Base-by-base conservation (phyloP, 257 asterid species). In the Penstemon eatonii region DNA sequence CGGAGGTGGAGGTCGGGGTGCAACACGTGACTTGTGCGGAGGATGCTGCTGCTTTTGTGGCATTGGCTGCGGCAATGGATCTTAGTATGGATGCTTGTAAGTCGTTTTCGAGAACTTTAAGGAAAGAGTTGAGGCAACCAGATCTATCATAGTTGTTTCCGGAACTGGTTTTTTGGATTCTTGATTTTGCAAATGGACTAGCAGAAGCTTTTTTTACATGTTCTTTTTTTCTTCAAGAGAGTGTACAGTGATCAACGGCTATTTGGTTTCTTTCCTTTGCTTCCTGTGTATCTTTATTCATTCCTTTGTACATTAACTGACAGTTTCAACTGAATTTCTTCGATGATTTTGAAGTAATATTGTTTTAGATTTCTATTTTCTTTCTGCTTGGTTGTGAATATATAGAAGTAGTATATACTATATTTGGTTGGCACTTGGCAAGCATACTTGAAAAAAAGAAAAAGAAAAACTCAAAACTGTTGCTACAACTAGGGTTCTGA, bases 31-130 rank as follows among this genome's bases (percentile, higher is more conserved):
- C 81, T 7, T 94, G 99, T 87, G 67, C 96, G 3, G 99, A 91
- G 90, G 99, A 91, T 47, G 99, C 97, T 0, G 99, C 99, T 3
- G 96, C 87, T 1, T 94, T 91, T 5, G 98, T 94, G 76, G 99
- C 99, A 2, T 68, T 94, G 80, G 96, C 99, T 0, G 98, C 96
- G 3, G 99, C 99, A 1, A 76, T 94, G 91, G 96, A 91, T 73
- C 80, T 91, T 1, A 94, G 98, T 71, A 81, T 94, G 90, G 99
- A 94, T 62, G 99, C 99, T 63, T 89, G 96, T 41, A 76, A 83
- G 56, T 75, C 84, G 49, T 94, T 94, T 59, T 87, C 96, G 0
- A 83, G 82, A 44, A 94, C 82, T 82, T 90, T 91, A 50, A 79
- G 96, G 69, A 91, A 87, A 76, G 98, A 94, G 65, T 66, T 91